Evolutionary conservation across 768 basidiomycete species (phyloP).

Genomic region (Boletus pseudopeckii): DNA sequence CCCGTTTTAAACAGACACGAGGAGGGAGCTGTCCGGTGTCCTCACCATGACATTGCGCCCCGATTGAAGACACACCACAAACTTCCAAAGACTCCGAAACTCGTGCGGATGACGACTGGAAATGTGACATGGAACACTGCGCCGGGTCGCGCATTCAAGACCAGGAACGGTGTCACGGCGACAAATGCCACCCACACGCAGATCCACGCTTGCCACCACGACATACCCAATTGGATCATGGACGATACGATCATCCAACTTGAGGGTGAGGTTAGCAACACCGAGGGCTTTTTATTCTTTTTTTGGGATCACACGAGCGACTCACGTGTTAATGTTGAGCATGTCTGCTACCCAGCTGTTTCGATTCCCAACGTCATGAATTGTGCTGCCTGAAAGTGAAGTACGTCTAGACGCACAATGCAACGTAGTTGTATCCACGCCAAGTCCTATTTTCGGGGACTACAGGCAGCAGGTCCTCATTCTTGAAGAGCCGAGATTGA

Average conservation of each 20-base stretch:
- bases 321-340: conserved; percentile 76
- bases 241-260: conserved; percentile 79
- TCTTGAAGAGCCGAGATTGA: conserved; percentile 39
- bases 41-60: conserved; percentile 67
- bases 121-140: conserved; percentile 76
- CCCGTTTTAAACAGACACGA: conserved; percentile 15
- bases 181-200: conserved; percentile 68
- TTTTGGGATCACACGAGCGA: conserved; percentile 8
- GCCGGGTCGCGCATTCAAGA: conserved; percentile 73
- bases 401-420: conserved; percentile 45
- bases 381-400: not conserved
- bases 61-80: conserved; percentile 79
- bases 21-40: conserved; percentile 25
- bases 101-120: conserved; percentile 71
- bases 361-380: conserved; percentile 1
- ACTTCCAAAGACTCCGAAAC: conserved; percentile 75
- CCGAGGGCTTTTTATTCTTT: not conserved
- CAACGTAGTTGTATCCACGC: conserved; percentile 61
- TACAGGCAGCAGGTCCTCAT: conserved; percentile 72
- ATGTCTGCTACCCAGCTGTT: conserved; percentile 76
- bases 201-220: conserved; percentile 86
- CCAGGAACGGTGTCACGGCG: conserved; percentile 65
- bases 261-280: conserved; percentile 3
- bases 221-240: conserved; percentile 68
- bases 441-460: conserved; percentile 61